Conservation (phyloP, 176 grass and related monocot genomes). For the Carex cristatella region DNA sequence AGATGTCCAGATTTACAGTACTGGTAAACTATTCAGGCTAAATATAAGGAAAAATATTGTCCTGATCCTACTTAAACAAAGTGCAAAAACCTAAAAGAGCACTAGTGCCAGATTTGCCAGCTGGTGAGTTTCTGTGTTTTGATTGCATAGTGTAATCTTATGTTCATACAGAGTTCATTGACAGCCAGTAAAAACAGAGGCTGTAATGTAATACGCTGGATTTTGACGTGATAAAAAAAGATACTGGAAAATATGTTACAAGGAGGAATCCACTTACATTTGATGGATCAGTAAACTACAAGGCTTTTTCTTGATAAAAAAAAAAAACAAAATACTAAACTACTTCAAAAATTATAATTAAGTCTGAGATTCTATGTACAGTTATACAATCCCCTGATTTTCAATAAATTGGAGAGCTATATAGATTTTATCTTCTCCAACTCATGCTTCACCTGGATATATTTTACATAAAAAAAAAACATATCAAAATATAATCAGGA, state of each 20-base stretch:
- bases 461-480: not conserved
- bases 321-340: not conserved
- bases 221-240: not conserved
- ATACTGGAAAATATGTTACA: not conserved
- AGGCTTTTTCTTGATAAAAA: no score
- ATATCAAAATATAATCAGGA: not conserved
- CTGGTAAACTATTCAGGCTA: no score
- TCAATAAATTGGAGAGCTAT: slow-evolving; percentile 19
- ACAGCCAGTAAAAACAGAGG: slow-evolving; percentile 24
- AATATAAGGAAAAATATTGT: no score
- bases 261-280: slow-evolving; percentile 11
- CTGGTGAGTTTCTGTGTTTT: no score
- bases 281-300: not conserved
- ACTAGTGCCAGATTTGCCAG: no score
- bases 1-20: no score
- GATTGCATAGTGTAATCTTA: not conserved
- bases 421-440: slow-evolving; percentile 64
- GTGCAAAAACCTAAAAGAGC: no score
- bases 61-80: no score
- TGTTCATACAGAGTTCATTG: not conserved
- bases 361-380: not conserved
- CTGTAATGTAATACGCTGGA: not conserved
- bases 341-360: not conserved
- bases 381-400: slow-evolving; percentile 4
- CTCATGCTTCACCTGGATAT: slow-evolving; percentile 45